phyloP scores from a whole-genome alignment of 1,284 basidiomycete genomes.

The Ustilago tritici region DNA sequence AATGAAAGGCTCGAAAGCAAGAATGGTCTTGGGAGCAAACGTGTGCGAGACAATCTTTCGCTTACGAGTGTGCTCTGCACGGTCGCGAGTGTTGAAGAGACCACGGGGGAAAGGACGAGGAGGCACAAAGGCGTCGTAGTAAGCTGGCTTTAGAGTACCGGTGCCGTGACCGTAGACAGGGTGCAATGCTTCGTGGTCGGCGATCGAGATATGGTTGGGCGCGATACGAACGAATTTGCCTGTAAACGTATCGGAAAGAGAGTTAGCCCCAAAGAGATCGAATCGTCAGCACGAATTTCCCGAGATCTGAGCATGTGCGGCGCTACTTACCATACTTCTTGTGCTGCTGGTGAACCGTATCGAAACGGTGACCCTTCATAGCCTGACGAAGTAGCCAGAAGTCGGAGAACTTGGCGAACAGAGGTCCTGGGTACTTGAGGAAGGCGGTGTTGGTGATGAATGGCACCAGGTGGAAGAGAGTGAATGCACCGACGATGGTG shows the following conservation, averaged over 20 bases:
- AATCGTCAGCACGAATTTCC: background rate
- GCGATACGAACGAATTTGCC: conserved; percentile 82
- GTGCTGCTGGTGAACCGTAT: conserved; percentile 82
- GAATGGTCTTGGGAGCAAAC: conserved; percentile 74
- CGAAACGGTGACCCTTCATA: conserved; percentile 79
- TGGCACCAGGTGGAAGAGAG: conserved; percentile 48
- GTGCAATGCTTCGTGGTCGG: conserved; percentile 73
- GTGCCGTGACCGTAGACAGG: conserved; percentile 57
- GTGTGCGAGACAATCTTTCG: conserved; percentile 89
- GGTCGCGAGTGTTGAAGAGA: conserved; percentile 86
- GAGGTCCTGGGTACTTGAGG: conserved; percentile 77
- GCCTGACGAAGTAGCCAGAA: conserved; percentile 80
- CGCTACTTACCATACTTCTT: conserved; percentile 77
- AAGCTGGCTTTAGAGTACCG: conserved; percentile 58
- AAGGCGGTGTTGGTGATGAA: conserved; percentile 46
- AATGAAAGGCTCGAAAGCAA: conserved; percentile 63
- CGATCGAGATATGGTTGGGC: conserved; percentile 86
- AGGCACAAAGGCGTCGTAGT: conserved; percentile 81
- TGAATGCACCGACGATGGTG: conserved; percentile 39
- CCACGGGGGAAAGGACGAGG: conserved; percentile 70
- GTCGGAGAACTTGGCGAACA: conserved; percentile 80
- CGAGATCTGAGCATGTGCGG: background rate
- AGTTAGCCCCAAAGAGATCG: background rate
- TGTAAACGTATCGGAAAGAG: background rate
- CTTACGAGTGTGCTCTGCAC: conserved; percentile 85